Evolutionary conservation across 768 basidiomycete species (phyloP), one percentile per base, ranked within the genome.

Genomic region (Scleroderma bovista): DNA sequence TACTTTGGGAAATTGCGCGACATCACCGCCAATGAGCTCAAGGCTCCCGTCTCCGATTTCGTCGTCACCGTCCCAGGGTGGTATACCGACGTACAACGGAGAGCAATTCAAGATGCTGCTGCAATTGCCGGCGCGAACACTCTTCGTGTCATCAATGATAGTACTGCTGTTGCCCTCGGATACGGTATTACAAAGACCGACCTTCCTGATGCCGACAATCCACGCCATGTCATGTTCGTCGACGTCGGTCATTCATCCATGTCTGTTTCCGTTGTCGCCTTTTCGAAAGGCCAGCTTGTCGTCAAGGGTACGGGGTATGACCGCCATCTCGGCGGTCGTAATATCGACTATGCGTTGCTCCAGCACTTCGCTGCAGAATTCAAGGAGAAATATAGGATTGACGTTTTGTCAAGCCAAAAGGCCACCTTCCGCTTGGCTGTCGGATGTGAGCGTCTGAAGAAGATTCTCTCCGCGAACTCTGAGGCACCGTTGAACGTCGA

Each of bases 181-280:
- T 99, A 95, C 72, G 96, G 96, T 58, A 98, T 98, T 77, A 99
- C 95, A 57, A 99, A 99, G 72, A 83, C 88, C 23, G 96, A 99
- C 68, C 84, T 99, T 39, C 96, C 96, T 19, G 83, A 86, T 13
- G 66, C 83, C 31, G 93, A 94, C 54, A 75, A 72, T 56, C 86
- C 94, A 0, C 80, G 86, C 31, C 79, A 96, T 67, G 84, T 99
- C 68, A 88, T 86, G 55, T 97, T 99, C 62, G 82, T 98, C 60
- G 96, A 99, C 60, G 81, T 94, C 51, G 96, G 96, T 44, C 96
- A 98, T 76, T 90, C 92, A 6, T 81, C 82, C 71, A 77, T 93
- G 71, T 87, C 90, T 23, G 89, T 87, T 53, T 67, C 92, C 59
- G 79, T 98, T 64, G 84, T 93, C 48, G 90, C 90, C 17, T 98